phyloP scores from a whole-genome alignment of 495 filamentous ascomycete genomes.

The Apiosordaria backusii region DNA sequence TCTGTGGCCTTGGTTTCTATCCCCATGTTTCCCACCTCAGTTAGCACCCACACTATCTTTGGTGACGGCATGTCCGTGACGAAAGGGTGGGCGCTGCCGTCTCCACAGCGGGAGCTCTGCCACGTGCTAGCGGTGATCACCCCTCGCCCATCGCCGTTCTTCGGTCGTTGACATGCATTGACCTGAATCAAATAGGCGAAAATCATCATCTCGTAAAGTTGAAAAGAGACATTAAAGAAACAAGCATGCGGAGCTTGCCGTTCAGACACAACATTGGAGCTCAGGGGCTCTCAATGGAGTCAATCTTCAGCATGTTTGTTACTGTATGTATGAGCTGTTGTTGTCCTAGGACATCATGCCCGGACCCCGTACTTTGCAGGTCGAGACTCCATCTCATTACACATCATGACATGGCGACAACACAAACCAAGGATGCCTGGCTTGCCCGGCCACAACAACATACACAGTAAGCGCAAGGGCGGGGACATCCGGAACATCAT shows the following conservation, averaged over 20 bases:
- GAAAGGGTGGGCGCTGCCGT: background rate
- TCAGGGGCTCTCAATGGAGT: background rate
- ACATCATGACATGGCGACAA: background rate
- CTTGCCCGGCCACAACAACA: background rate
- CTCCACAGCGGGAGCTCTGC: background rate
- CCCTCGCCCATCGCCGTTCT: background rate
- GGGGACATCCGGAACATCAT: background rate
- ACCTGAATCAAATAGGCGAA: background rate
- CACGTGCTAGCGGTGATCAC: background rate
- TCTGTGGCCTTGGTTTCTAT: background rate
- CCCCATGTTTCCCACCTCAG: background rate
- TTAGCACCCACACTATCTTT: background rate
- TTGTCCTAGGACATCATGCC: background rate
- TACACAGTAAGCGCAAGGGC: background rate
- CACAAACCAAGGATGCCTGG: conserved; percentile 4
- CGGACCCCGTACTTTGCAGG: background rate
- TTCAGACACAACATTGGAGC: background rate
- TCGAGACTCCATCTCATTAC: conserved; percentile 5
- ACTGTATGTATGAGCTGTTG: background rate
- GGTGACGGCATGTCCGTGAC: background rate
- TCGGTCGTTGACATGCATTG: background rate
- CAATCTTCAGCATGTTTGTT: background rate
- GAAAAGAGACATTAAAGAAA: background rate
- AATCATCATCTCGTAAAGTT: background rate
- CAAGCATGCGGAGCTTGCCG: background rate